Evolutionary conservation across 2,329 filamentous ascomycete genomes (phyloP).

Genomic region (Ceratocystis lukuohia): DNA sequence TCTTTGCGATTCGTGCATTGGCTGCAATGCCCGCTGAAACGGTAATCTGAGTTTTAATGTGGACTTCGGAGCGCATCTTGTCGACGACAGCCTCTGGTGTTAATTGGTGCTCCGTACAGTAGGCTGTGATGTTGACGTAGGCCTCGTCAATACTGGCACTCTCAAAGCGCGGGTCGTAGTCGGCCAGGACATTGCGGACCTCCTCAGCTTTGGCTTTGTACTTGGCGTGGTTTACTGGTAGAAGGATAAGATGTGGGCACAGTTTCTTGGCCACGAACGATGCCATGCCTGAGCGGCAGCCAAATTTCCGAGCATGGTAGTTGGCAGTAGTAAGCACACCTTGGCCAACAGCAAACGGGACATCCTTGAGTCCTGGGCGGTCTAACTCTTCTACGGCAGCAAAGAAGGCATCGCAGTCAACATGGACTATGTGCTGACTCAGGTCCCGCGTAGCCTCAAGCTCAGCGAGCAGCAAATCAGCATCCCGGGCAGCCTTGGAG

Average conservation of each 20-base stretch:
- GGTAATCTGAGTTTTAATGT: constrained; percentile 65
- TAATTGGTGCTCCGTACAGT: constrained; percentile 57
- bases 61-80: constrained; percentile 64
- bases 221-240: constrained; percentile 80
- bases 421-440: constrained; percentile 72
- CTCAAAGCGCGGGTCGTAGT: constrained; percentile 86
- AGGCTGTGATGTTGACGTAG: constrained; percentile 86
- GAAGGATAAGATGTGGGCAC: constrained; percentile 68
- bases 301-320: constrained; percentile 79
- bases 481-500: constrained; percentile 55
- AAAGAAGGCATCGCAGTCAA: constrained; percentile 97
- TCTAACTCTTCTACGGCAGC: constrained; percentile 82
- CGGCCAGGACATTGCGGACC: constrained; percentile 63
- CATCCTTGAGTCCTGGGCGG: constrained; percentile 66
- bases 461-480: constrained; percentile 67
- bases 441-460: constrained; percentile 70
- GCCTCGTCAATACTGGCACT: constrained; percentile 93
- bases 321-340: constrained; percentile 60
- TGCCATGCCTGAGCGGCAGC: constrained; percentile 89
- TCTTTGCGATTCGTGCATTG: constrained; percentile 88
- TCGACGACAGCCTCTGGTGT: constrained; percentile 59
- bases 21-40: constrained; percentile 89
- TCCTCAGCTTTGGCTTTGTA: constrained; percentile 84
- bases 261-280: constrained; percentile 90
- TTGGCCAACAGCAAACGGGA: constrained; percentile 80